Evolutionary conservation across 83 land plant species (phyloP).

Genomic region (Picea engelmannii): DNA sequence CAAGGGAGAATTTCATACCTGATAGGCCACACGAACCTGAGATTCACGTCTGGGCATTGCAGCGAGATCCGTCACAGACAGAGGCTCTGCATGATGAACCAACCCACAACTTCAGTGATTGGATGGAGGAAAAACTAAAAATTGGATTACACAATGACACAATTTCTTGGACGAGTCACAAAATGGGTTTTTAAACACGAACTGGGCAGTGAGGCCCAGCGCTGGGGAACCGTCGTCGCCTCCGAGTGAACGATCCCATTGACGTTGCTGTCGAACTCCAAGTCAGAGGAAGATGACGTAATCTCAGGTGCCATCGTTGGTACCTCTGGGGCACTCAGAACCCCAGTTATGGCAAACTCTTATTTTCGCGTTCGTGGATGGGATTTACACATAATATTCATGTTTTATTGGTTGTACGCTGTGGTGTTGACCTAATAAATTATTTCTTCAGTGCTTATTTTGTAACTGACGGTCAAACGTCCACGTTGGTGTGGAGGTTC

Average conservation of each 20-base stretch:
- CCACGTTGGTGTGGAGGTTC: no score
- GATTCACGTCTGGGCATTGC: not conserved
- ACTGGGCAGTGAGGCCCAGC: slow-evolving; percentile 9
- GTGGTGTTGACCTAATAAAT: no score
- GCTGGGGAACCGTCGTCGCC: slow-evolving; percentile 1
- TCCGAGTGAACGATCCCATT: not conserved
- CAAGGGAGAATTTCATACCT: not conserved
- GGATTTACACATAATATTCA: no score
- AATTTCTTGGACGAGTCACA: not conserved
- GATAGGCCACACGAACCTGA: slow-evolving; percentile 15
- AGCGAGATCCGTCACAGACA: slow-evolving; percentile 5
- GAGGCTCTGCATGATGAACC: not conserved
- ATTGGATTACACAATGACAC: not conserved
- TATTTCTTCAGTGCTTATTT: no score
- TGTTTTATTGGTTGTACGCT: no score
- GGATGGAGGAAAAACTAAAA: not conserved
- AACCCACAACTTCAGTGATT: not conserved
- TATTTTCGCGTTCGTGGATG: no score
- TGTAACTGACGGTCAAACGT: no score
- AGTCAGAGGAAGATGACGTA: not conserved
- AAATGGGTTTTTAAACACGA: not conserved
- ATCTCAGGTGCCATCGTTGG: no score
- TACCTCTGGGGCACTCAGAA: no score
- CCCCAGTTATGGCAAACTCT: no score
- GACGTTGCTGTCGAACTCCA: not conserved